Conservation (phyloP, 192 early-diverging fungal genomes). For the Backusella australiensis region DNA sequence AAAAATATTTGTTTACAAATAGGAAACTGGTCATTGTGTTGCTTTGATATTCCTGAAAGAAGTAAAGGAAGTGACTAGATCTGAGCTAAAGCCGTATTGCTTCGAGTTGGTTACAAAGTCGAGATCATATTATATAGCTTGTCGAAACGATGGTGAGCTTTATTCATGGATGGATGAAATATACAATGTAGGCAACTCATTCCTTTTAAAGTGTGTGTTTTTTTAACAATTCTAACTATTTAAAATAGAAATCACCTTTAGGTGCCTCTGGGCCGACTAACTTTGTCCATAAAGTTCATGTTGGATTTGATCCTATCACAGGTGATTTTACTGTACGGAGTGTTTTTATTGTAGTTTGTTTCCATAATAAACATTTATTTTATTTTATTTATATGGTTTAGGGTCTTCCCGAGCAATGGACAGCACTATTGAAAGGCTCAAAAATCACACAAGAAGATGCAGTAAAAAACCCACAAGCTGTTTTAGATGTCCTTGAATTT, state of each 20-base stretch:
- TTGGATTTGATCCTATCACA: slow-evolving; percentile 63
- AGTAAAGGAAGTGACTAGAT: slow-evolving; percentile 79
- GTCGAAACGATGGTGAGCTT: slow-evolving; percentile 93
- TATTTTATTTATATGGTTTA: slow-evolving; percentile 10
- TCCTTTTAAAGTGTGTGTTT: background rate
- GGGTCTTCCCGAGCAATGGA: slow-evolving; percentile 97
- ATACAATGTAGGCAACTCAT: slow-evolving; percentile 63
- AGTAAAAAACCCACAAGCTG: slow-evolving; percentile 96
- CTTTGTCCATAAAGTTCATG: slow-evolving; percentile 85
- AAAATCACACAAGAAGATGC: slow-evolving; percentile 98
- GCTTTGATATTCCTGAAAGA: slow-evolving; percentile 90
- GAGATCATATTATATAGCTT: slow-evolving; percentile 88
- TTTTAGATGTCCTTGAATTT: slow-evolving; percentile 96
- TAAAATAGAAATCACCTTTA: slow-evolving; percentile 58
- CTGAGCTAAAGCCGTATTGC: slow-evolving; percentile 88
- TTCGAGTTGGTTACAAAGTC: slow-evolving; percentile 93
- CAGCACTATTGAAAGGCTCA: slow-evolving; percentile 85
- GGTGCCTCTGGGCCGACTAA: slow-evolving; percentile 82
- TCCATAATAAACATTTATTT: background rate
- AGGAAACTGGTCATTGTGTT: slow-evolving; percentile 85
- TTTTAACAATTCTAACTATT: background rate
- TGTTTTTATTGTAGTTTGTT: background rate
- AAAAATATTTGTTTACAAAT: background rate
- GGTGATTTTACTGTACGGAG: slow-evolving; percentile 55
- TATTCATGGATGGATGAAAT: slow-evolving; percentile 99